Conservation (phyloP, 345 rosid species). For the Aethionema arabicum region DNA sequence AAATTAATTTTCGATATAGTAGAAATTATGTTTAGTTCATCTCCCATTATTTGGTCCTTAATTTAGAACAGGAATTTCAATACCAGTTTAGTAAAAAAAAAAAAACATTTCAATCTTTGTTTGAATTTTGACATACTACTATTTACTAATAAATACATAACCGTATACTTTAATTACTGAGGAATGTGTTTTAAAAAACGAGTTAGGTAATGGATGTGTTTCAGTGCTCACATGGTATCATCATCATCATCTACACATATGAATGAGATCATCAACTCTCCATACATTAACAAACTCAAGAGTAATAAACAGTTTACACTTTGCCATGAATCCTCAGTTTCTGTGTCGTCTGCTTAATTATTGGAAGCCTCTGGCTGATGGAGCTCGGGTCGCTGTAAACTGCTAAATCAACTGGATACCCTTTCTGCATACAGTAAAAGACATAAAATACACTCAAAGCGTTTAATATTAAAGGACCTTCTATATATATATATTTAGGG, state of each 20-base stretch:
- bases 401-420: constrained; percentile 76
- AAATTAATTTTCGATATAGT: no score
- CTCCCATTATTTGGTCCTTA: no score
- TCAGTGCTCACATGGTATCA: constrained; percentile 4
- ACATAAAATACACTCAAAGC: neutral
- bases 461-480: constrained; percentile 9
- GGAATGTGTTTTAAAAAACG: neutral
- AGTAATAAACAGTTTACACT: constrained; percentile 21
- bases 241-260: constrained; percentile 3
- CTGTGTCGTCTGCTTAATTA: constrained; percentile 64
- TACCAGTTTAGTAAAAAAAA: no score
- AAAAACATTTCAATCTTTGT: no score
- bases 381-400: constrained; percentile 79
- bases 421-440: constrained; percentile 62
- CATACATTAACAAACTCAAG: constrained; percentile 8
- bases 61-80: no score
- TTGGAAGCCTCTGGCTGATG: constrained; percentile 84
- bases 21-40: no score
- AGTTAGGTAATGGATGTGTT: constrained; percentile 8
- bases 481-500: neutral
- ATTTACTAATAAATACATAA: neutral
- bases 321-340: constrained; percentile 54
- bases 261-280: constrained; percentile 5
- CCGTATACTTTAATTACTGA: neutral
- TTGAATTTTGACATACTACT: no score